These are phyloP conservation scores for Pterocarpus macrocarpus DNA, from an alignment of 306 rosid genomes.

Conservation along the genomic window DNA sequence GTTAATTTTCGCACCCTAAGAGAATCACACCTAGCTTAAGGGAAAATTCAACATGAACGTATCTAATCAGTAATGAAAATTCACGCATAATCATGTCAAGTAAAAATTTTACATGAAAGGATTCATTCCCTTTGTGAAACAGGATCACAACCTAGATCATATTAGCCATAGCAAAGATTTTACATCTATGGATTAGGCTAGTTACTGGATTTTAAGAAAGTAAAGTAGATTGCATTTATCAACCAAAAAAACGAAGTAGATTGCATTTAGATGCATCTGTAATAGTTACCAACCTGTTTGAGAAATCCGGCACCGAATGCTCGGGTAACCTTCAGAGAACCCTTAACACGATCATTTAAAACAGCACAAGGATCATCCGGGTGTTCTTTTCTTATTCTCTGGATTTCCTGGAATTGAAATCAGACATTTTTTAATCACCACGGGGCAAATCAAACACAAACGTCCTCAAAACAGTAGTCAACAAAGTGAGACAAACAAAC, in stretches of 20 bases:
- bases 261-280: background rate
- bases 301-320: slow-evolving; percentile 99
- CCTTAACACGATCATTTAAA: slow-evolving; percentile 92
- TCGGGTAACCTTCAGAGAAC: slow-evolving; percentile 93
- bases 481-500: slow-evolving; percentile 1
- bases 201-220: background rate
- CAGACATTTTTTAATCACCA: slow-evolving; percentile 33
- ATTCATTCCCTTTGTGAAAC: too few species aligned
- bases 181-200: slow-evolving; percentile 6
- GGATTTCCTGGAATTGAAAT: slow-evolving; percentile 74
- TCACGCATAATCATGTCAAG: too few species aligned
- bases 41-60: too few species aligned
- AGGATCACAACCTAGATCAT: slow-evolving; percentile 24
- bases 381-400: slow-evolving; percentile 80
- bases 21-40: slow-evolving; percentile 29
- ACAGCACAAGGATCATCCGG: slow-evolving; percentile 87
- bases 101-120: too few species aligned
- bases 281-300: slow-evolving; percentile 74
- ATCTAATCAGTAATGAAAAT: too few species aligned
- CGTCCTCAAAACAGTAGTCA: slow-evolving; percentile 18
- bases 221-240: too few species aligned
- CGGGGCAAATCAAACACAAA: slow-evolving; percentile 22
- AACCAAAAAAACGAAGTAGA: too few species aligned
- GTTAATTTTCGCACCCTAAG: background rate
- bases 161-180: background rate